These are phyloP conservation scores for Besnoitia besnoiti DNA, from an alignment of 169 alveolate species.

Conservation along the genomic window DNA sequence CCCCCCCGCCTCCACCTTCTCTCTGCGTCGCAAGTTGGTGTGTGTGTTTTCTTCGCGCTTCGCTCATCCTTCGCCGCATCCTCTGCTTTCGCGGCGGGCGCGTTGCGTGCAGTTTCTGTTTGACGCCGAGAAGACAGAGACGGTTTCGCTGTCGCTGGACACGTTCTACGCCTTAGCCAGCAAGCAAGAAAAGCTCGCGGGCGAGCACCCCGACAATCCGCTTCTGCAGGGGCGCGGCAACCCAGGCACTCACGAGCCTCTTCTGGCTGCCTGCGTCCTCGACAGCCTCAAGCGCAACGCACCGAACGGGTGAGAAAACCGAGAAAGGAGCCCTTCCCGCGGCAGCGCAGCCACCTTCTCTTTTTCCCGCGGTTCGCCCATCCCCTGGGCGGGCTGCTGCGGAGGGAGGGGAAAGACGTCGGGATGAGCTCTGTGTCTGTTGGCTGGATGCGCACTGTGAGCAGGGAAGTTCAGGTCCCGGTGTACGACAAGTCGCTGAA, in stretches of 20 bases:
- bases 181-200: constrained; percentile 16
- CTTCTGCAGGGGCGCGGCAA: neutral
- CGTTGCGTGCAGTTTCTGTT: constrained; percentile 1
- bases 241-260: constrained; percentile 19
- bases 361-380: no score
- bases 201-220: neutral
- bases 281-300: neutral
- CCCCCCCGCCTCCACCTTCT: neutral
- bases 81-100: neutral
- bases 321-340: no score
- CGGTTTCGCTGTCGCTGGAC: neutral
- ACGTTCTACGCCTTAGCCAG: neutral
- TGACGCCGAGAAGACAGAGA: neutral
- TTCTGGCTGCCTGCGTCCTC: constrained; percentile 30
- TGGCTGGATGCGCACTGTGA: neutral
- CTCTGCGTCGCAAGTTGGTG: neutral
- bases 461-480: neutral
- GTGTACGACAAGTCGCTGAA: neutral
- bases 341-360: no score
- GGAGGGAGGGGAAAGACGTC: no score
- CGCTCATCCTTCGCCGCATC: neutral
- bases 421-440: no score
- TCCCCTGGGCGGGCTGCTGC: no score
- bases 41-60: neutral
- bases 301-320: neutral